Conservation (phyloP, 495 filamentous ascomycete genomes). For the Penicillium odoratum region DNA sequence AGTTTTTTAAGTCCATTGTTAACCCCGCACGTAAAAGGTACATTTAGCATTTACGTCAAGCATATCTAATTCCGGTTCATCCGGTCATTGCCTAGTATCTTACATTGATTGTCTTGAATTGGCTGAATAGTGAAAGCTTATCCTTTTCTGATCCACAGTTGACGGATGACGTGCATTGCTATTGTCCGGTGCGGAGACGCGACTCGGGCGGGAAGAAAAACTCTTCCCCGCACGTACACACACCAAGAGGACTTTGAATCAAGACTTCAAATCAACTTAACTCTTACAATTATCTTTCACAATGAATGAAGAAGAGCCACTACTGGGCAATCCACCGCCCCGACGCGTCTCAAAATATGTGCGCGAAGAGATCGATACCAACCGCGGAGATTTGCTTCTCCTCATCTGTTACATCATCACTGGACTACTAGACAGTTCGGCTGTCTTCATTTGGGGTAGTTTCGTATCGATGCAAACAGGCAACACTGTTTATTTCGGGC, state of each 20-base stretch:
- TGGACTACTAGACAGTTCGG: conserved; percentile 69
- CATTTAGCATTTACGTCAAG: not conserved
- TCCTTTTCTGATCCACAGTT: not conserved
- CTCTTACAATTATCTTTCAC: not conserved
- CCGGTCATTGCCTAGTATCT: not conserved
- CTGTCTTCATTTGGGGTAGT: conserved; percentile 70
- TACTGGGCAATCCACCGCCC: not conserved
- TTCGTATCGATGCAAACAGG: conserved; percentile 82
- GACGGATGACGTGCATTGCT: not conserved
- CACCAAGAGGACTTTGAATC: not conserved
- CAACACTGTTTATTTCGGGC: conserved; percentile 74
- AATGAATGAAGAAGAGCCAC: not conserved
- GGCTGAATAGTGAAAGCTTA: not conserved
- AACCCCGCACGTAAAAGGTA: not conserved
- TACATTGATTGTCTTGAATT: not conserved
- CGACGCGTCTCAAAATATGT: conserved; percentile 38
- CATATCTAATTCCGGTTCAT: not conserved
- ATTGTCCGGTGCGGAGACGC: not conserved
- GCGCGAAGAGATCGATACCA: conserved; percentile 48
- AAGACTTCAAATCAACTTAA: not conserved
- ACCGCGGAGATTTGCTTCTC: conserved; percentile 61
- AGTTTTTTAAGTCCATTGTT: not conserved
- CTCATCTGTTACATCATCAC: conserved; percentile 71
- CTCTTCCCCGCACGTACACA: not conserved
- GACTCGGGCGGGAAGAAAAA: not conserved